Percentiles rank a stretch among this genome's conserved stretches.
These are phyloP conservation scores for Hypoxylon sp. DNA, from an alignment of 2,329 filamentous ascomycete species.

Conservation along the genomic window DNA sequence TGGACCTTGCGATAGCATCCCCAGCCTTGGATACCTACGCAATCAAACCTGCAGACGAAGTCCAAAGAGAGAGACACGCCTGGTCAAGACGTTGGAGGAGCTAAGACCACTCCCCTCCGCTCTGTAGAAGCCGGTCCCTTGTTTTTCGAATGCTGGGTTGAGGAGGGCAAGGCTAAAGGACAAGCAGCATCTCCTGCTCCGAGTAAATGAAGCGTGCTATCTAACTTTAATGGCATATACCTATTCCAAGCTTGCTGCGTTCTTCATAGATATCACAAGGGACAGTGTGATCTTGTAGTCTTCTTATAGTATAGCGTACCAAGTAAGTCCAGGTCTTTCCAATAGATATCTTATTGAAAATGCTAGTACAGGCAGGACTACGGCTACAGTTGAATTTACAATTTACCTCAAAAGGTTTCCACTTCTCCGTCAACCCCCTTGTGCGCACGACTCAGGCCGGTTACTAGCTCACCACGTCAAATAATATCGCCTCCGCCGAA, in stretches of 20 bases:
- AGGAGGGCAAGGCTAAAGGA: slow-evolving; percentile 65
- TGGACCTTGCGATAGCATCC: slow-evolving; percentile 64
- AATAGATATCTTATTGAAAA: not conserved
- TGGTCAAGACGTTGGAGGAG: slow-evolving; percentile 54
- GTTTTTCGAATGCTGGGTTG: slow-evolving; percentile 75
- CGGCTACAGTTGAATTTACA: slow-evolving; percentile 32
- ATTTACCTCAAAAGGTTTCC: slow-evolving; percentile 6
- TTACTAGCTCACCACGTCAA: slow-evolving; percentile 24
- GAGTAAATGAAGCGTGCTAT: slow-evolving; percentile 18
- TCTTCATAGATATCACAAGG: not conserved
- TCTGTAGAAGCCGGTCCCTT: slow-evolving; percentile 69
- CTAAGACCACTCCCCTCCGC: slow-evolving; percentile 63
- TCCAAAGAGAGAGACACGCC: slow-evolving; percentile 50
- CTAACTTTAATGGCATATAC: not conserved
- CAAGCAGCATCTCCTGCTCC: slow-evolving; percentile 32
- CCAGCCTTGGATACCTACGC: slow-evolving; percentile 71
- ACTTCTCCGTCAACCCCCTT: not conserved
- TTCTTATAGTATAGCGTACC: not conserved
- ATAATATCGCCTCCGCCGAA: slow-evolving; percentile 51
- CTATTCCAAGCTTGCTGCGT: not conserved
- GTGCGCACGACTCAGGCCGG: not conserved
- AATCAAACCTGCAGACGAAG: slow-evolving; percentile 60
- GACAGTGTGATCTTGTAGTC: not conserved
- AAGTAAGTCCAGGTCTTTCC: slow-evolving; percentile 18
- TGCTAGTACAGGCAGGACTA: slow-evolving; percentile 13